Base-by-base conservation (phyloP, 495 filamentous ascomycete species). In the Penicillium steckii region DNA sequence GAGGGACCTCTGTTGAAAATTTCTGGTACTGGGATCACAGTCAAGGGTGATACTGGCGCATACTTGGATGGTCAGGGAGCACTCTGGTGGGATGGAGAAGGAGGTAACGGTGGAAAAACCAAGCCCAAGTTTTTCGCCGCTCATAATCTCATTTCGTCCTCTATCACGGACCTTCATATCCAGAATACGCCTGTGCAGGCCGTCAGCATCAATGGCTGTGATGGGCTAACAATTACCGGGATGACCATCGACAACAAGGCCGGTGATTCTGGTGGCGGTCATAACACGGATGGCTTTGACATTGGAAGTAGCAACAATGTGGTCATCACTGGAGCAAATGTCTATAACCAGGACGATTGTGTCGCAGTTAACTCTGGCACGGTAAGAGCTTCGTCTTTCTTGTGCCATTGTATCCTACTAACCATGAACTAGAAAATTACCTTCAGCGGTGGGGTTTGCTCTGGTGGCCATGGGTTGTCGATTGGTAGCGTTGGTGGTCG, bases 261-360 rank as follows among this genome's bases (percentile, higher is more conserved):
- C 15, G 85, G 83, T 18, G 76, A 82, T 45, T 55, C 41, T 3
- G 55, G 55, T 13, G 64, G 67, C 10, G 84, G 79, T 7, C 79
- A 84, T 52, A 88, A 88, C 66, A 87, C 85, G 3, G 85, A 88
- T 56, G 85, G 73, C 4, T 88, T 87, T 60, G 85, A 88, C 52
- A 72, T 88, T 52, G 78, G 83, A 8, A 59, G 55, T 1, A 77
- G 71, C 3, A 72, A 67, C 21, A 68, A 73, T n/a, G 69, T 86
- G n/a, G 75, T 68, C 21, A 85, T 87, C 53, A 70, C 66, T 12
- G 72, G 73, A 15, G 78, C 80, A 10, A 79, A 62, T 24, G 75
- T 86, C 3, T 72, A 80, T 48, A 87, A 82, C 58, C 85, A 87
- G 61, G 84, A 86, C 53, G 84, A 88, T 57, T 88, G 85, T 56